Conservation (phyloP, 306 rosid species). For the Lotus japonicus region DNA sequence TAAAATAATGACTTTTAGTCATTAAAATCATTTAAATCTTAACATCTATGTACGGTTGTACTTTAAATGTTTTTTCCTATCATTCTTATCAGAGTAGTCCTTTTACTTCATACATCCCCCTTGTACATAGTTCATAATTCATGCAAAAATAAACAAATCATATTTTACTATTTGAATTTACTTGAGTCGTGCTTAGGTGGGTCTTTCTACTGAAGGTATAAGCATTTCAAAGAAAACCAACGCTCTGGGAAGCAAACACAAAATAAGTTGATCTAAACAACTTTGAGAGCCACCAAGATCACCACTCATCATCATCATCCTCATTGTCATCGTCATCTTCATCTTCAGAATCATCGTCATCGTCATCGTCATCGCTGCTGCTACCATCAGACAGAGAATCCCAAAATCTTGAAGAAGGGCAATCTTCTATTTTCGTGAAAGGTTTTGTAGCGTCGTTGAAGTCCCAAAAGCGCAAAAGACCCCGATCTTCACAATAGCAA, state of each 20-base stretch:
- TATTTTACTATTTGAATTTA: no score
- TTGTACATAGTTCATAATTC: no score
- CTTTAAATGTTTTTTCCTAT: no score
- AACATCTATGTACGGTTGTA: no score
- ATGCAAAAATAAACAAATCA: no score
- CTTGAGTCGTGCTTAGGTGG: no score
- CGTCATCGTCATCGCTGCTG: background rate
- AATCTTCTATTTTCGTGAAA: conserved; percentile 12
- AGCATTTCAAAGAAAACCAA: background rate
- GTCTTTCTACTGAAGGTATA: background rate
- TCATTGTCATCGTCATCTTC: no score
- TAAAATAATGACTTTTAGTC: no score
- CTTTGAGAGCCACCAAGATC: background rate
- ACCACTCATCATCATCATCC: background rate
- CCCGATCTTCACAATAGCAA: background rate
- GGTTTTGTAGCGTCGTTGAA: conserved; percentile 41
- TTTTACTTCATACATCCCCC: no score
- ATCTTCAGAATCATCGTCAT: no score
- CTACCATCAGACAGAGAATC: conserved; percentile 24
- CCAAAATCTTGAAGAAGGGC: conserved; percentile 58
- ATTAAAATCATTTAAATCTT: no score
- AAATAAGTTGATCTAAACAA: background rate
- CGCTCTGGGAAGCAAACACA: background rate
- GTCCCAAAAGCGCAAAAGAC: conserved; percentile 39
- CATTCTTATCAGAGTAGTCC: no score